Evolutionary conservation across 441 rosid genomes (phyloP).

Genomic region (Breynia disticha): DNA sequence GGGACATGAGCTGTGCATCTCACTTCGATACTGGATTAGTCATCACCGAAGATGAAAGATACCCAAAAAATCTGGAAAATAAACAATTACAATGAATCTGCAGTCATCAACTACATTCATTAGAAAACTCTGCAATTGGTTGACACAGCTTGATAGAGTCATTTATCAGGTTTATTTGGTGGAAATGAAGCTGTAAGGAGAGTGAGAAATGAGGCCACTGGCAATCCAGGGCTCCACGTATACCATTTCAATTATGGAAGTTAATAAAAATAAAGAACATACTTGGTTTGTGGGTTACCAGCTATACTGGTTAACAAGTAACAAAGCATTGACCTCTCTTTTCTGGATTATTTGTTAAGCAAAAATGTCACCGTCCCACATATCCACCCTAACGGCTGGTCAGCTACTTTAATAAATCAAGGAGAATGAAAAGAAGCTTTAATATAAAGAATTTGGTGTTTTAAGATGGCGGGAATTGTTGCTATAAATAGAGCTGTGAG

Average conservation of each 20-base stretch:
- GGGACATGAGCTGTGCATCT: too few relatives aligned
- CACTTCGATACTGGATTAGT: too few relatives aligned
- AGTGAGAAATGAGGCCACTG: neutral
- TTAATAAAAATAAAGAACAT: neutral
- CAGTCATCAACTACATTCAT: too few relatives aligned
- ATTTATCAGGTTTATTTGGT: neutral
- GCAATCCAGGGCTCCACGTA: neutral
- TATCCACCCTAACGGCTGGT: slow-evolving; percentile 17
- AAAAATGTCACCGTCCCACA: slow-evolving; percentile 25
- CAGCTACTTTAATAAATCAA: slow-evolving; percentile 5
- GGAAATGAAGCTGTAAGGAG: neutral
- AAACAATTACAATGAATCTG: too few relatives aligned
- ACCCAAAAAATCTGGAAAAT: too few relatives aligned
- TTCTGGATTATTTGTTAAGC: neutral
- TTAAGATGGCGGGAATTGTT: slow-evolving; percentile 30
- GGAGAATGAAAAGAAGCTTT: slow-evolving; percentile 1
- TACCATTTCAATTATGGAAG: neutral
- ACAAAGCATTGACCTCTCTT: neutral
- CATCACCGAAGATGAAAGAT: too few relatives aligned
- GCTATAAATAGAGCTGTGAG: slow-evolving; percentile 29
- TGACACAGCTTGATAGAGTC: neutral
- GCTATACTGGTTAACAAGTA: neutral
- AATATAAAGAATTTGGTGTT: slow-evolving; percentile 23
- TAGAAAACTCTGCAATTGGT: neutral
- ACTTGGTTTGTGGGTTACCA: neutral